Conservation (phyloP, 2,329 filamentous ascomycete species). For the Xylariaceae sp. region DNA sequence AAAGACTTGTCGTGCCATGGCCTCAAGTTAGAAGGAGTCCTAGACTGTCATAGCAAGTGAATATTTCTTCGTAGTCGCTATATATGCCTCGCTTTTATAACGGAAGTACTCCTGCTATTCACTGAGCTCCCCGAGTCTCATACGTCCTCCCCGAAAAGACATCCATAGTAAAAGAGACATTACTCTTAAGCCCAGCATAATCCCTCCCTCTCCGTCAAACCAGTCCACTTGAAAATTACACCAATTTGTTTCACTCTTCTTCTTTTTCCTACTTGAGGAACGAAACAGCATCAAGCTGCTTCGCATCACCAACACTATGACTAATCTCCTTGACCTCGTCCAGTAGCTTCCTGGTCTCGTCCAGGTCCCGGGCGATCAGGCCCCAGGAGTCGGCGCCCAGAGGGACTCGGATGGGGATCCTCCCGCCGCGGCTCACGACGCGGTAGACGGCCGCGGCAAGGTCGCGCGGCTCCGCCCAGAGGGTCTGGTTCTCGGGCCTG, state of each 20-base stretch:
- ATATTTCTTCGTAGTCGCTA: no score
- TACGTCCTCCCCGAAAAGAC: no score
- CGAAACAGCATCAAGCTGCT: constrained; percentile 7
- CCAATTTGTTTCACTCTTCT: not conserved
- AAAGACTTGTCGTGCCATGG: no score
- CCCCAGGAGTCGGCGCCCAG: constrained; percentile 36
- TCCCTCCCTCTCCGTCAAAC: no score
- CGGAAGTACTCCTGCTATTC: no score
- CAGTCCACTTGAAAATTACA: no score
- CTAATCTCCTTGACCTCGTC: constrained; percentile 33
- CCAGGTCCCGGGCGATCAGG: constrained; percentile 30
- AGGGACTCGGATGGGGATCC: constrained; percentile 38
- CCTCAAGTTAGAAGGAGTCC: no score
- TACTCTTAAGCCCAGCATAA: no score
- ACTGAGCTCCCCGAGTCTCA: no score
- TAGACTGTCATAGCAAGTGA: no score
- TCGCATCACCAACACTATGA: constrained; percentile 14
- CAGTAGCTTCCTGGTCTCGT: constrained; percentile 27
- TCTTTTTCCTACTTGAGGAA: not conserved
- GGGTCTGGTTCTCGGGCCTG: constrained; percentile 20
- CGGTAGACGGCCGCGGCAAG: constrained; percentile 34
- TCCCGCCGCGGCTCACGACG: constrained; percentile 29
- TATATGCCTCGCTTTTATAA: no score
- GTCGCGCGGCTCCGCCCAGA: constrained; percentile 30
- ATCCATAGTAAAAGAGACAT: no score